A percentile compares a stretch with the other conserved stretches of the same genome.
Conservation (phyloP, 1,284 basidiomycete genomes). For the Papiliotrema flavescens region DNA sequence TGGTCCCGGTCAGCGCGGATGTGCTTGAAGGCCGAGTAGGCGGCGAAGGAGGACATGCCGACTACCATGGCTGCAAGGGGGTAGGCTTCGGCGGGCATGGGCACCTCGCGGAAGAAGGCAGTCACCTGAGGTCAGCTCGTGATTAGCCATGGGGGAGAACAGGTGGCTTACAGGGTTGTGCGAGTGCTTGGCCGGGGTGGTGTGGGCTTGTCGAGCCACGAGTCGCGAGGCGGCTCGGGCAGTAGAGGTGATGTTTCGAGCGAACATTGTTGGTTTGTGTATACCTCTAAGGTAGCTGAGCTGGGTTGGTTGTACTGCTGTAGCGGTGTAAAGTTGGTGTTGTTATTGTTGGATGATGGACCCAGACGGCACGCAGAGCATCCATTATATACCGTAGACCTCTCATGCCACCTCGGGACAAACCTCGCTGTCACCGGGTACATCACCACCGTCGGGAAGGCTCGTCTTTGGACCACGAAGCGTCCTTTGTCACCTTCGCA, state of each 20-base stretch:
- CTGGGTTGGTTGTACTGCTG: neutral
- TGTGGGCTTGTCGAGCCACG: neutral
- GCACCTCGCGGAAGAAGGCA: constrained; percentile 15
- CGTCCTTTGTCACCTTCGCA: too few species aligned
- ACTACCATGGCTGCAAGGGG: constrained; percentile 21
- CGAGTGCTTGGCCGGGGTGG: neutral
- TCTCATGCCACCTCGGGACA: too few species aligned
- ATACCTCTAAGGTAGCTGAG: neutral
- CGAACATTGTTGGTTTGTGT: neutral
- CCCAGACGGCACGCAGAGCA: neutral
- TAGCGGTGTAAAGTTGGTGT: neutral
- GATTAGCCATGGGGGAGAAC: neutral
- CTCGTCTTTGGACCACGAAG: too few species aligned
- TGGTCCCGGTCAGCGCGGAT: constrained; percentile 21
- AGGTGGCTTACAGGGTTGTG: neutral
- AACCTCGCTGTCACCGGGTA: too few species aligned
- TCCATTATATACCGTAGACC: neutral
- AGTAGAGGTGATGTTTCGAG: neutral
- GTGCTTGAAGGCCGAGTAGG: constrained; percentile 13
- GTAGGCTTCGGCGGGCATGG: constrained; percentile 22
- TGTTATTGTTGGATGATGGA: too few species aligned
- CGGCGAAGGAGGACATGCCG: constrained; percentile 16
- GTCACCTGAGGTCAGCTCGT: neutral
- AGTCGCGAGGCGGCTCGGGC: neutral
- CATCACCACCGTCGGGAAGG: too few species aligned